phyloP scores from a whole-genome alignment of 2,329 filamentous ascomycete species.

The Ramularia endophylla region DNA sequence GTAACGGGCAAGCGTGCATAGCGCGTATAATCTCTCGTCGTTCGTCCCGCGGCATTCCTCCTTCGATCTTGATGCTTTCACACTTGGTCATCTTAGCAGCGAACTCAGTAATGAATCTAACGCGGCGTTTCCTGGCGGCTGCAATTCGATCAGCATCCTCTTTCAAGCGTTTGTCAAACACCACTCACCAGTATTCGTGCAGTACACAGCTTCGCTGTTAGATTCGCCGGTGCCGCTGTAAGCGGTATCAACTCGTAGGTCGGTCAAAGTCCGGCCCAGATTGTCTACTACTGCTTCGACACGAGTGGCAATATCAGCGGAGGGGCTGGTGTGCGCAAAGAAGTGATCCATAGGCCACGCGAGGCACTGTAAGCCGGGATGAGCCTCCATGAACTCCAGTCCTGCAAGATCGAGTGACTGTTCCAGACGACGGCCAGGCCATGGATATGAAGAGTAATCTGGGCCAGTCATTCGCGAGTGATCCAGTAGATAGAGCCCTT shows the following conservation, averaged over 20 bases:
- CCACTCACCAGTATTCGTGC: not conserved
- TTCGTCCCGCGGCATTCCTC: conserved; percentile 42
- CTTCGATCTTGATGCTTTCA: conserved; percentile 42
- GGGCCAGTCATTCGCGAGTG: conserved; percentile 4
- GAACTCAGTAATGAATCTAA: conserved; percentile 38
- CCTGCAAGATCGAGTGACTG: conserved; percentile 12
- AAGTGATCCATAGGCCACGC: conserved; percentile 44
- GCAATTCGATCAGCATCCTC: not conserved
- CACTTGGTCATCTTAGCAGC: conserved; percentile 37
- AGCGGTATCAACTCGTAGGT: conserved; percentile 37
- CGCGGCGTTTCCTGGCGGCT: conserved; percentile 16
- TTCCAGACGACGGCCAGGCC: too few relatives aligned
- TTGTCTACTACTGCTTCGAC: conserved; percentile 32
- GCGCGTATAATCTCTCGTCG: conserved; percentile 41
- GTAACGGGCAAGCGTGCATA: conserved; percentile 35
- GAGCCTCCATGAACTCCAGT: conserved; percentile 40
- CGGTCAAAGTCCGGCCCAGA: conserved; percentile 35
- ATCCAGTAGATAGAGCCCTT: conserved; percentile 33
- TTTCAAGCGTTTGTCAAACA: too few relatives aligned
- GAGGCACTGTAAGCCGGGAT: conserved; percentile 39
- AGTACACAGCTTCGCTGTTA: conserved; percentile 16
- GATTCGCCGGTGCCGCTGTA: conserved; percentile 23
- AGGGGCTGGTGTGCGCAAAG: conserved; percentile 30
- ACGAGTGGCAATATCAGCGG: conserved; percentile 22
- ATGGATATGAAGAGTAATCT: too few relatives aligned